Evolutionary conservation across 805 yeast genomes (phyloP).

Genomic region (Yamadazyma philogaea): DNA sequence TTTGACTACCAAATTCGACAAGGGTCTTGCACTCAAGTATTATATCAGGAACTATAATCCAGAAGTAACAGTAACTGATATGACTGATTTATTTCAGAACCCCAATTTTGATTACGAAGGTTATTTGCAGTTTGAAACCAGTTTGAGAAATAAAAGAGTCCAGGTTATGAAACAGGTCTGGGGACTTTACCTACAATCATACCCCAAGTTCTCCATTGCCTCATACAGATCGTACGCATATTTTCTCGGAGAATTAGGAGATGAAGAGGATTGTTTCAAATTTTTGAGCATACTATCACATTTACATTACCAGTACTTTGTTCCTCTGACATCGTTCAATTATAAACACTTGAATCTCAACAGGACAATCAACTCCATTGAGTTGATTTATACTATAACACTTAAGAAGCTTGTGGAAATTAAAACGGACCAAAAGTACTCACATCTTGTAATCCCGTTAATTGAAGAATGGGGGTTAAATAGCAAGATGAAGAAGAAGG

Average conservation of each 20-base stretch:
- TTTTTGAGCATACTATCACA: constrained; percentile 18
- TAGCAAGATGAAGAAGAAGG: constrained; percentile 22
- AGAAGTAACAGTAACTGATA: constrained; percentile 5
- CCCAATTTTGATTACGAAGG: constrained; percentile 40
- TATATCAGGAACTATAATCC: constrained; percentile 21
- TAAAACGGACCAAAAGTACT: constrained; percentile 25
- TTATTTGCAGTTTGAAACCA: constrained; percentile 25
- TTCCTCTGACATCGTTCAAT: constrained; percentile 18
- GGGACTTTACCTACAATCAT: constrained; percentile 28
- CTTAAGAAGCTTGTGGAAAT: constrained; percentile 26
- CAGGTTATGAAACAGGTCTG: constrained; percentile 31
- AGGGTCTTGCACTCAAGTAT: constrained; percentile 24
- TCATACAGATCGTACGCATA: constrained; percentile 24
- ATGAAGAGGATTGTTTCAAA: constrained; percentile 19
- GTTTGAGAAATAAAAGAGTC: constrained; percentile 24
- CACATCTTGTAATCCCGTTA: constrained; percentile 29
- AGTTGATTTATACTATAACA: constrained; percentile 17
- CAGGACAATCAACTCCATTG: constrained; percentile 14
- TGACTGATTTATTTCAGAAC: constrained; percentile 28
- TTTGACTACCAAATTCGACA: constrained; percentile 27
- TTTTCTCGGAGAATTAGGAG: constrained; percentile 22
- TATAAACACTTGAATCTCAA: constrained; percentile 9
- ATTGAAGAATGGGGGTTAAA: constrained; percentile 36
- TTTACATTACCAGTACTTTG: constrained; percentile 14
- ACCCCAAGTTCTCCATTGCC: constrained; percentile 20